Conservation (phyloP, 2,329 filamentous ascomycete species). For the Pseudofabraea citricarpa region DNA sequence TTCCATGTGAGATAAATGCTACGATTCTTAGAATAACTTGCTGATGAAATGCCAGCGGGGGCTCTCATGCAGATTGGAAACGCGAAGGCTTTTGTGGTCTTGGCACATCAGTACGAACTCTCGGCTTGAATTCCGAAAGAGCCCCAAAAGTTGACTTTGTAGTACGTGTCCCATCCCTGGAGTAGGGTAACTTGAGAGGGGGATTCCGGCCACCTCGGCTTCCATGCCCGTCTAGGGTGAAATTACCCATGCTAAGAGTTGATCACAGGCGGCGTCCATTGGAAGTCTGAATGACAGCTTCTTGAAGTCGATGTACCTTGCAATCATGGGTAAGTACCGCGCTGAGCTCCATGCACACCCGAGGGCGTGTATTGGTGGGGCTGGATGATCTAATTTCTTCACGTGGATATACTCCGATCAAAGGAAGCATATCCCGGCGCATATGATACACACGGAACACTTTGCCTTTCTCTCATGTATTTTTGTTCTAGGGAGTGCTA, state of each 20-base stretch:
- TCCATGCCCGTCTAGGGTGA: background rate
- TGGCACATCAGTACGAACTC: slow-evolving; percentile 55
- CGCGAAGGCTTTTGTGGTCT: slow-evolving; percentile 71
- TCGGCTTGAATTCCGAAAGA: slow-evolving; percentile 54
- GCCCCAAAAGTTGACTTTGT: slow-evolving; percentile 69
- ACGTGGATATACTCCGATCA: background rate
- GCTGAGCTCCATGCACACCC: background rate
- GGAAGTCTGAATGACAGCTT: slow-evolving; percentile 70
- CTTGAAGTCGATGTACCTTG: slow-evolving; percentile 53
- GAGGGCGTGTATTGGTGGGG: background rate
- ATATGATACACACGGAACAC: background rate
- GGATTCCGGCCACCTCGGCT: no score
- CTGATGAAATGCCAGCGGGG: slow-evolving; percentile 38
- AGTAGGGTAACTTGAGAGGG: no score
- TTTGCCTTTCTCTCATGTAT: no score
- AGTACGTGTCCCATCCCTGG: slow-evolving; percentile 37
- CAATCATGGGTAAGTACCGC: slow-evolving; percentile 43
- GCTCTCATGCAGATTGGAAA: slow-evolving; percentile 46
- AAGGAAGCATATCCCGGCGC: background rate
- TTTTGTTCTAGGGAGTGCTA: no score
- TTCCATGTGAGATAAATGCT: slow-evolving; percentile 59
- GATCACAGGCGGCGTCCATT: slow-evolving; percentile 66
- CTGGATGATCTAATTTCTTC: background rate
- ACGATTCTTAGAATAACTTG: slow-evolving; percentile 1
- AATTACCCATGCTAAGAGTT: slow-evolving; percentile 8